Base-by-base conservation (phyloP, 116 monocot species). In the Zostera marina region DNA sequence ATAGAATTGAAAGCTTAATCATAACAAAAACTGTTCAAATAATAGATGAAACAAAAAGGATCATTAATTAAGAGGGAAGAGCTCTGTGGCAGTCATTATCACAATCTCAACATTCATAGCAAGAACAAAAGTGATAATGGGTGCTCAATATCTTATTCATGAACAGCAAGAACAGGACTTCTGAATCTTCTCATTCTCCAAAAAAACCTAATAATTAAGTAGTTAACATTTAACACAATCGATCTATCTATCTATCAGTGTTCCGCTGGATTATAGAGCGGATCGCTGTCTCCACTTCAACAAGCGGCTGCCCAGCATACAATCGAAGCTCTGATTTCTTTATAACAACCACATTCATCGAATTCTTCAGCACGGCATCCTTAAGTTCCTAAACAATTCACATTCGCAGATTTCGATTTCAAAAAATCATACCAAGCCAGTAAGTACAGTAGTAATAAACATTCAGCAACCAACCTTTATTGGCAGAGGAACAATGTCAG, bases 241-340 rank as follows among this genome's bases (percentile, higher is more conserved):
- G n/a, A n/a, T n/a, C n/a, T n/a, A n/a, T n/a, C 26, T 4, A 26
- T 26, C 4, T 26, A 26, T 26, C 26, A 26, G 1, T 4, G 4
- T 26, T 32, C 32, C 32, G 32, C 32, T 5, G 32, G 19, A 79
- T 24, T 48, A 83, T 70, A 46, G 76, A 76, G 53, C 69, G 66
- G 56, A 88, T 49, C n/a, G 64, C 61, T 61, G 60, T 59, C 67
- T 90, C 85, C 48, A 72, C 84, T 49, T 90, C 90, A 43, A 53
- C 42, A 20, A 90, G 81, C 41, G 84, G 76, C 53, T 90, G 78
- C 19, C 81, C 84, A 7, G 74, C 84, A 67, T 84, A 90, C 11
- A 90, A 58, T 11, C 62, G 61, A 62, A 90, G 66, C 62, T 76
- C 73, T 17, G 81, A 78, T 64, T 78, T 90, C 56, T 44, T 71